Percentiles rank a stretch among this genome's conserved stretches.
These are phyloP conservation scores for Trichoderma simmonsii DNA, from an alignment of 2,329 filamentous ascomycete genomes.

Conservation along the genomic window DNA sequence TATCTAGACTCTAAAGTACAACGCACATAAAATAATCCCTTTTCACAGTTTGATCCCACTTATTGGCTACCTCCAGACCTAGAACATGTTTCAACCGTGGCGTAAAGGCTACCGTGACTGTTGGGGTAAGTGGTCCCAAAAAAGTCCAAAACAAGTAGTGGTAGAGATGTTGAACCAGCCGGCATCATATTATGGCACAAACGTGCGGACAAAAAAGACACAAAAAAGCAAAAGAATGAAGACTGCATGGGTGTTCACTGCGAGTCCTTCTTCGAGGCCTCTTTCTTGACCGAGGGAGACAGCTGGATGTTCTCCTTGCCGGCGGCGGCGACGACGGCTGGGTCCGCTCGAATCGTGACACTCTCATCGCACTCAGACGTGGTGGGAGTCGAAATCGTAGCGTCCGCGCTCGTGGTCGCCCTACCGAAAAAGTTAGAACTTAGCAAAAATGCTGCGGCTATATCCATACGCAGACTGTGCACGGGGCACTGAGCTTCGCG, in stretches of 20 bases:
- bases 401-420: constrained; percentile 38
- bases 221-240: constrained; percentile 2
- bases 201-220: constrained; percentile 19
- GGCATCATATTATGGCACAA: constrained; percentile 18
- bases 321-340: constrained; percentile 39
- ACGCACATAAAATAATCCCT: constrained; percentile 34
- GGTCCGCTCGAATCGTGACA: constrained; percentile 53
- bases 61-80: constrained; percentile 34
- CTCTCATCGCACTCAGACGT: constrained; percentile 53
- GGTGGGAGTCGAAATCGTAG: constrained; percentile 38
- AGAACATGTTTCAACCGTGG: constrained; percentile 36
- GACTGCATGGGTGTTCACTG: constrained; percentile 20
- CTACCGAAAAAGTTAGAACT: constrained; percentile 36
- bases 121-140: constrained; percentile 24
- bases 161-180: constrained; percentile 20
- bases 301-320: constrained; percentile 44
- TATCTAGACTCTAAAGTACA: constrained; percentile 41
- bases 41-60: constrained; percentile 31
- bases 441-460: constrained; percentile 24
- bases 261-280: constrained; percentile 31
- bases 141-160: constrained; percentile 18
- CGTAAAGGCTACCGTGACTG: constrained; percentile 29
- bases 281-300: constrained; percentile 47
- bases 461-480: constrained; percentile 38
- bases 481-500: constrained; percentile 32